Percentiles rank a stretch among this genome's conserved stretches.
phyloP scores from a whole-genome alignment of 2,329 filamentous ascomycete genomes.

The Fusarium coffeatum region DNA sequence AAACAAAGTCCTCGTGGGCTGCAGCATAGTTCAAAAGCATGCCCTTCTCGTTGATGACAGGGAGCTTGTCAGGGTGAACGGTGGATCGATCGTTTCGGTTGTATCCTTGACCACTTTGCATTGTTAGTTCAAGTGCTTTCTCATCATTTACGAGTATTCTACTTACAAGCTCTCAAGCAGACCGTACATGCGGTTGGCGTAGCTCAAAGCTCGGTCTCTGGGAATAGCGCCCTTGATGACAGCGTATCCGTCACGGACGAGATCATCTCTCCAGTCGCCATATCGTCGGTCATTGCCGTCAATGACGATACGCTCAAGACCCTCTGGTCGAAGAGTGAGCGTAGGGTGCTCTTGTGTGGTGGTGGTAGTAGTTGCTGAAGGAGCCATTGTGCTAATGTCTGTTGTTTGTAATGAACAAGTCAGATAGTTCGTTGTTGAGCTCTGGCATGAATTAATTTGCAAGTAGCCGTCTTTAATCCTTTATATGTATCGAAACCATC shows the following conservation, averaged over 20 bases:
- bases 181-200: constrained; percentile 42
- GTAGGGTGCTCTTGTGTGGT: constrained; percentile 25
- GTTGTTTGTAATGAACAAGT: neutral
- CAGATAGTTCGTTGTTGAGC: neutral
- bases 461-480: neutral
- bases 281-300: constrained; percentile 36
- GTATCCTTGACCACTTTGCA: constrained; percentile 29
- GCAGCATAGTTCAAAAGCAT: constrained; percentile 60
- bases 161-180: constrained; percentile 42
- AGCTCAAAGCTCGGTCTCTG: constrained; percentile 37
- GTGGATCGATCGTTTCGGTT: constrained; percentile 34
- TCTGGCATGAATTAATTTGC: neutral
- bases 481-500: constrained; percentile 3
- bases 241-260: constrained; percentile 38
- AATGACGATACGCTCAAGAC: constrained; percentile 37
- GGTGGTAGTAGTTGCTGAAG: constrained; percentile 22
- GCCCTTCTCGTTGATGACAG: constrained; percentile 56
- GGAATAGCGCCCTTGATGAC: constrained; percentile 40
- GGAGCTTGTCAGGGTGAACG: constrained; percentile 41
- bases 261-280: constrained; percentile 42
- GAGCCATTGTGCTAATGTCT: constrained; percentile 13
- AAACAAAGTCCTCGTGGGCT: constrained; percentile 61
- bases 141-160: rapidly evolving
- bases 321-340: constrained; percentile 40
- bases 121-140: neutral